Evolutionary conservation across 768 basidiomycete species (phyloP), one percentile per base, ranked within the genome.

Genomic region (Russula emetica): DNA sequence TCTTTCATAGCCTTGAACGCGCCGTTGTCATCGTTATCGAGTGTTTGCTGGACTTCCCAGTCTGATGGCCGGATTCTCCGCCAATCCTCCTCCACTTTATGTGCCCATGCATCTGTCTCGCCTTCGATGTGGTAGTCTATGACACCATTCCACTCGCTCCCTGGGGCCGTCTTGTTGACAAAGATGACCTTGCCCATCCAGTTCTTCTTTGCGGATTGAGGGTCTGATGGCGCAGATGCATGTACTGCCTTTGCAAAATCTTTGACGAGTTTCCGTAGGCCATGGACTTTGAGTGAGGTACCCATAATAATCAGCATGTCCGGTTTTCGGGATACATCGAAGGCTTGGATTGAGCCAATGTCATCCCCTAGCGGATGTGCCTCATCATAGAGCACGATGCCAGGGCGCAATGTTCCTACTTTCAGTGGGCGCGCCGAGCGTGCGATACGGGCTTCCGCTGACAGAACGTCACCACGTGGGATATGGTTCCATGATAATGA

Each of bases 261-360:
- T 75, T 94, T 97, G 56, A 97, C 94, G 34, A 98, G 83, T 71
- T 87, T 90, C 77, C 92, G 94, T 60, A 98, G 78, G 16, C 95
- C 96, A 68, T 97, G 94, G 11, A 98, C 97, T 74, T 96, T 96
- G 62, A 99, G 80, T 20, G 92, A 94, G 18, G 97, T 99, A 26
- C 96, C 96, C 91, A 98, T 95, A 70, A 99, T 89, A 69, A 99
- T 86, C 47, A 99, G 78, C 78, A 97, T 81, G 73, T 98, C 96
- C 2, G 97, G 96, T 71, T 84, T 87, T 58, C 86, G 85, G 18
- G 78, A 74, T 6, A 97, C 73, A 72, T 99, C 96, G 18, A 82
- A 77, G 5, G 83, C 78, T 68, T 94, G 90, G 1, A 97, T 87
- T 49, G 75, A 72, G 42, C 92, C 94, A 69, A 99, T 98, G 50